phyloP scores from a whole-genome alignment of 805 yeast species.

The Saturnispora quitensis region DNA sequence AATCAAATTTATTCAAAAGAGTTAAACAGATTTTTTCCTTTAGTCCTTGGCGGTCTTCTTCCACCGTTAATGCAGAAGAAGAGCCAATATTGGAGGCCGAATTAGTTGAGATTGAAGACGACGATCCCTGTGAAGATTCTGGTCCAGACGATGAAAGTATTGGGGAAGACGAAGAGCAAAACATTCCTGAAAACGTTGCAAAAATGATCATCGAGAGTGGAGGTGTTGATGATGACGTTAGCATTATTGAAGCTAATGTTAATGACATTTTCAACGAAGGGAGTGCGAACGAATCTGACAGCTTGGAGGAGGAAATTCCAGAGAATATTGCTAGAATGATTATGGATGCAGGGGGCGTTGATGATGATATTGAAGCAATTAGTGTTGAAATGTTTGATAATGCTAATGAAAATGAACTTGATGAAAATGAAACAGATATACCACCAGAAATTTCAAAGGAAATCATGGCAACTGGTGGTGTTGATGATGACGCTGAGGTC shows the following conservation, averaged over 20 bases:
- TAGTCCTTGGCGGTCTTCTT: not conserved
- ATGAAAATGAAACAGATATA: not conserved
- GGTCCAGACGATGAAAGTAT: conserved; percentile 6
- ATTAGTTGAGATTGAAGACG: conserved; percentile 3
- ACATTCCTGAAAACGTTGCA: conserved; percentile 5
- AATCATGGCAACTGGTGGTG: conserved; percentile 2
- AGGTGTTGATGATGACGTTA: conserved; percentile 4
- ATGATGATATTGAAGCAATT: conserved; percentile 7
- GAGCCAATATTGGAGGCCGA: not conserved
- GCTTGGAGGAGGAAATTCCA: conserved; percentile 5
- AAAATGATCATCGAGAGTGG: conserved; percentile 1
- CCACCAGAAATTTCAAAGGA: not conserved
- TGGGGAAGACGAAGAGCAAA: conserved; percentile 8
- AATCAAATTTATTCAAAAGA: not conserved
- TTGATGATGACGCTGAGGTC: conserved; percentile 3
- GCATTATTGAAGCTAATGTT: not conserved
- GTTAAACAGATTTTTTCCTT: conserved; percentile 4
- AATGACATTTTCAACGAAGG: not conserved
- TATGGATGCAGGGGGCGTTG: conserved; percentile 6
- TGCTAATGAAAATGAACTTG: not conserved
- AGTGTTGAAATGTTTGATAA: conserved; percentile 10
- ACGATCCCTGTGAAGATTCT: conserved; percentile 5
- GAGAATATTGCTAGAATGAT: not conserved
- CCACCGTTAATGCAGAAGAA: not conserved
- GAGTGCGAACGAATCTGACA: not conserved